phyloP scores from a whole-genome alignment of 1,139 yeast species.

The Scheffersomyces stambukii region DNA sequence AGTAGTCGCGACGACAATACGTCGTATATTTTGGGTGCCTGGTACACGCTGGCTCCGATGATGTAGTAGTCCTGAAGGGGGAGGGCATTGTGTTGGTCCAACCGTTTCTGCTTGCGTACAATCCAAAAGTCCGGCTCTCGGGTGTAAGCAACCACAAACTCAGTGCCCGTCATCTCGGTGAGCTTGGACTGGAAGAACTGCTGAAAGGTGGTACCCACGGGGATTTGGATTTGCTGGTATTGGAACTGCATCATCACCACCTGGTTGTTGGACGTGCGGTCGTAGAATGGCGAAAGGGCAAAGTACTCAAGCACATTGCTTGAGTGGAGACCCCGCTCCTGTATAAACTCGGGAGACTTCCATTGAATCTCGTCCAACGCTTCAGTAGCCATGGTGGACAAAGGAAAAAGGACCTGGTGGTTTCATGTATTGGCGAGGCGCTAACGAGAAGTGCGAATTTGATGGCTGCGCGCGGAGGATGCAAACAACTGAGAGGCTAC shows the following conservation, averaged over 20 bases:
- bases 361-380: slow-evolving; percentile 87
- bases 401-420: too few species aligned
- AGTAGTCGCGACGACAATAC: slow-evolving; percentile 36
- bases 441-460: too few species aligned
- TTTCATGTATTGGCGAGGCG: too few species aligned
- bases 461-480: too few species aligned
- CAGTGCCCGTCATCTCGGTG: slow-evolving; percentile 77
- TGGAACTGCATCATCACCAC: slow-evolving; percentile 94
- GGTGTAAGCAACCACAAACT: slow-evolving; percentile 69
- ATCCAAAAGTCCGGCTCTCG: slow-evolving; percentile 94
- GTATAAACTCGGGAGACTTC: slow-evolving; percentile 98
- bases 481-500: too few species aligned
- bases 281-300: slow-evolving; percentile 91
- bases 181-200: slow-evolving; percentile 53
- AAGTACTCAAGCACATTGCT: slow-evolving; percentile 92
- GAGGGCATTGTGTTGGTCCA: slow-evolving; percentile 40
- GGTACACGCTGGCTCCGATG: slow-evolving; percentile 88
- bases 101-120: slow-evolving; percentile 72
- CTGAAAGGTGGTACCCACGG: slow-evolving; percentile 30
- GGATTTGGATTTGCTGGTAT: slow-evolving; percentile 62
- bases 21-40: slow-evolving; percentile 64
- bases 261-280: slow-evolving; percentile 90
- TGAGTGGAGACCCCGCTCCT: slow-evolving; percentile 76
- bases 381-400: slow-evolving; percentile 11
- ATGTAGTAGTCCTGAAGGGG: slow-evolving; percentile 74